These are phyloP conservation scores for Biscogniauxia mediterranea DNA, from an alignment of 2,329 filamentous ascomycete species.

Conservation along the genomic window DNA sequence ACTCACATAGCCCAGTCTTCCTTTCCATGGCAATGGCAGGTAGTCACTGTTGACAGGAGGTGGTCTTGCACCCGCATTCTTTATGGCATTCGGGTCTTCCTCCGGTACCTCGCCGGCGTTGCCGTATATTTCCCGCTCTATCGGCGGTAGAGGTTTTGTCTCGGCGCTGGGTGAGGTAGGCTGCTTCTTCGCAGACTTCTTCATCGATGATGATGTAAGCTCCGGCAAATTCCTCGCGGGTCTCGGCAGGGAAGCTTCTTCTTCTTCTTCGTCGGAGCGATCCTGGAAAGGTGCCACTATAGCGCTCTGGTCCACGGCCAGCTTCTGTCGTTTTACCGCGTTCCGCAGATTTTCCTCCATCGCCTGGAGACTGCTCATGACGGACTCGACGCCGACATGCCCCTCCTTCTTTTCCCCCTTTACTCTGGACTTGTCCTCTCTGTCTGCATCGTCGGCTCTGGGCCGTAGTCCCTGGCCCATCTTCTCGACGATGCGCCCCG, in stretches of 20 bases:
- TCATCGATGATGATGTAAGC: constrained; percentile 3
- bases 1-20: constrained; percentile 81
- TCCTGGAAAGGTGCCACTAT: not conserved
- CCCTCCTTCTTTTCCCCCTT: constrained; percentile 12
- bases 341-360: constrained; percentile 49
- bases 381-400: constrained; percentile 35
- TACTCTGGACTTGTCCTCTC: not conserved
- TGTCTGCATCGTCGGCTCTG: not conserved
- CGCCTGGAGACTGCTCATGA: constrained; percentile 45
- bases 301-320: constrained; percentile 42
- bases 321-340: constrained; percentile 45
- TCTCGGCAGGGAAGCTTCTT: constrained; percentile 35
- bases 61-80: constrained; percentile 48
- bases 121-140: not conserved
- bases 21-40: constrained; percentile 86
- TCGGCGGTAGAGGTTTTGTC: not conserved
- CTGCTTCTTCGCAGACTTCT: not conserved
- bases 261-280: constrained; percentile 36
- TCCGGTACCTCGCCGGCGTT: constrained; percentile 14
- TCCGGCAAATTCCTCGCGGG: constrained; percentile 9
- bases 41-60: constrained; percentile 81
- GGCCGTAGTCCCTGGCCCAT: constrained; percentile 2
- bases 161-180: not conserved
- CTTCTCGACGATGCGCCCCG: constrained; percentile 20
- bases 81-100: constrained; percentile 22